Conservation (phyloP, 2,329 filamentous ascomycete genomes). For the Fusarium secorum region DNA sequence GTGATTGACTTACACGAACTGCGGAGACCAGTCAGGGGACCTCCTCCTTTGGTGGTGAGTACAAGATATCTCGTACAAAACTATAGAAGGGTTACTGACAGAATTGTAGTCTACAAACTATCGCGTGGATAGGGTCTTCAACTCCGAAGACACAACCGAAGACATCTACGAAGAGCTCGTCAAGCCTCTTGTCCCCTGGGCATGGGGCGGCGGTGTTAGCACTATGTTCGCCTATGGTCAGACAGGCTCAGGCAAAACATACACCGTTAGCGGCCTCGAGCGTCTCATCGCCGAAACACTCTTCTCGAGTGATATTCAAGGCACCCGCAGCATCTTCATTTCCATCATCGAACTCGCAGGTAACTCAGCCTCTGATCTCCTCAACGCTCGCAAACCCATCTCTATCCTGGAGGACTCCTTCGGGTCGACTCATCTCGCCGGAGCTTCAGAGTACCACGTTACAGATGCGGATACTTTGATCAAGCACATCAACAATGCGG, state of each 20-base stretch:
- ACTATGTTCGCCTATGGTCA: constrained; percentile 61
- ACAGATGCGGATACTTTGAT: constrained; percentile 42
- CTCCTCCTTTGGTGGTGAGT: constrained; percentile 44
- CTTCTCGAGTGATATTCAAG: constrained; percentile 39
- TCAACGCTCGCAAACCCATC: constrained; percentile 52
- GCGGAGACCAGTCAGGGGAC: constrained; percentile 44
- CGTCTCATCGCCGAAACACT: constrained; percentile 50
- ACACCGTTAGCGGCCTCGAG: constrained; percentile 53
- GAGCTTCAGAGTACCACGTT: constrained; percentile 51
- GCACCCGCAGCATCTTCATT: constrained; percentile 45
- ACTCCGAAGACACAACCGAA: constrained; percentile 46
- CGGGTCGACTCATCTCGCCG: constrained; percentile 54
- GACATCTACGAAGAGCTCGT: constrained; percentile 53
- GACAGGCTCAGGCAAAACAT: constrained; percentile 59
- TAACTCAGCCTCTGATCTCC: constrained; percentile 49
- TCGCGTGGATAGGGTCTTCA: constrained; percentile 49
- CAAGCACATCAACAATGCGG: constrained; percentile 48
- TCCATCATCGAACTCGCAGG: constrained; percentile 52
- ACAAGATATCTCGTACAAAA: neutral
- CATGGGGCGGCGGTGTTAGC: constrained; percentile 55
- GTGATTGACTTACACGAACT: constrained; percentile 50
- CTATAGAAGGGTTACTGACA: neutral
- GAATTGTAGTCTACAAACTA: constrained; percentile 45
- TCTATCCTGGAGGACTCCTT: constrained; percentile 56
- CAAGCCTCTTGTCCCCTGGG: constrained; percentile 53